Evolutionary conservation across 345 rosid species (phyloP), one percentile per base, ranked within the genome.

Genomic region (Salix dunnii): DNA sequence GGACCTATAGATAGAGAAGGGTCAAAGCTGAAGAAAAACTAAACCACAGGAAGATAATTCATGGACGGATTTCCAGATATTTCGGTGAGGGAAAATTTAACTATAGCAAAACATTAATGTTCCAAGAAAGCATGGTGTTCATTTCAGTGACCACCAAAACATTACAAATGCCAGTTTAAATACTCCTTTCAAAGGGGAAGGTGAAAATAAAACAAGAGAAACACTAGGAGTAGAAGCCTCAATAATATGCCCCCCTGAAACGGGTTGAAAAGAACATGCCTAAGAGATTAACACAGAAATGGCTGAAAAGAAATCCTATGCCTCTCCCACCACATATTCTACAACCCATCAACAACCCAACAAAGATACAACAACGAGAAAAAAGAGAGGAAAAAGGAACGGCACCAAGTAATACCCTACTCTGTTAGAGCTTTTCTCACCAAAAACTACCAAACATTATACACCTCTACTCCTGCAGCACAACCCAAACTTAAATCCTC

Each of bases 211-310:
- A 28, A 67, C 68, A 38, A 61, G 68, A 60, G 73, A 62, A 66
- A 70, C 33, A 46, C 68, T 51, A 30, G 36, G 49, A 70, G 71
- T 42, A 73, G 66, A 76, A 55, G 81, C 71, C 78, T 67, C 74
- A 74, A 70, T 73, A 74, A 51, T 13, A 61, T 8, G 30, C 38
- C 74, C 82, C 76, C 78, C 73, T 74, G 70, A 62, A 75, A 58
- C 51, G 86, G 85, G 82, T 81, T 55, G 77, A 67, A 72, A 80
- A 77, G 83, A 82, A 81, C 81, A 75, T 81, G 87, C 81, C 83
- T 62, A 76, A 76, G 79, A 78, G 61, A 72, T 33, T 9, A 36
- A 65, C 70, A 63, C 65, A 48, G 70, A 71, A 42, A 66, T 23
- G 42, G 55, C 78, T 36, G 40, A 48, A 76, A 62, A 4, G 62